phyloP scores from a whole-genome alignment of 2,329 filamentous ascomycete species.

The Epichloe typhina region DNA sequence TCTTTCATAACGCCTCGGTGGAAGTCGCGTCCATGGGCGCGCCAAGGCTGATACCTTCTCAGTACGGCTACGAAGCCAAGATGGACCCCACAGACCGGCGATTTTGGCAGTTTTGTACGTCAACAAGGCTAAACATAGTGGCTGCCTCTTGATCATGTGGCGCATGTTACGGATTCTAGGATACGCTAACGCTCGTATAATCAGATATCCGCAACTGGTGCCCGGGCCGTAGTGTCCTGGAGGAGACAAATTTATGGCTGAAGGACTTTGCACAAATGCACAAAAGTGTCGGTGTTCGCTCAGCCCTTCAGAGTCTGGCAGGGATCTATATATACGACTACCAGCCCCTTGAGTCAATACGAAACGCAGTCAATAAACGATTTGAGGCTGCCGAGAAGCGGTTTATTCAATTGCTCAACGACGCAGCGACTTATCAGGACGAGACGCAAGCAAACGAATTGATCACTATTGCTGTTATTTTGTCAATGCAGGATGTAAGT shows the following conservation, averaged over 20 bases:
- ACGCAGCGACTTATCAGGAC: constrained; percentile 11
- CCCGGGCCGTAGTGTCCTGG: constrained; percentile 24
- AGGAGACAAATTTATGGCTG: constrained; percentile 26
- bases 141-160: not conserved
- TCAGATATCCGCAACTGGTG: constrained; percentile 27
- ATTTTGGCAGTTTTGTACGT: constrained; percentile 23
- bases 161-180: not conserved
- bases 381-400: constrained; percentile 19
- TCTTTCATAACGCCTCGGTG: not conserved
- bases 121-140: not conserved
- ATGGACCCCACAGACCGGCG: constrained; percentile 22
- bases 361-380: constrained; percentile 19
- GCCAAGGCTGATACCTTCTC: constrained; percentile 12
- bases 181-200: not conserved
- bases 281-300: constrained; percentile 19
- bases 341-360: constrained; percentile 18
- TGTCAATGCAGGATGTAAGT: constrained; percentile 28
- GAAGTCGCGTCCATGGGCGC: constrained; percentile 4
- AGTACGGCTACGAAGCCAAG: constrained; percentile 18
- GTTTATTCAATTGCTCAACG: constrained; percentile 16
- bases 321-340: constrained; percentile 30
- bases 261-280: constrained; percentile 27
- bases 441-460: constrained; percentile 17
- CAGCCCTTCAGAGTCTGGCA: constrained; percentile 27
- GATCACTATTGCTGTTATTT: constrained; percentile 23